These are phyloP conservation scores for Rhodamnia argentea DNA, from an alignment of 345 rosid species.

Conservation along the genomic window DNA sequence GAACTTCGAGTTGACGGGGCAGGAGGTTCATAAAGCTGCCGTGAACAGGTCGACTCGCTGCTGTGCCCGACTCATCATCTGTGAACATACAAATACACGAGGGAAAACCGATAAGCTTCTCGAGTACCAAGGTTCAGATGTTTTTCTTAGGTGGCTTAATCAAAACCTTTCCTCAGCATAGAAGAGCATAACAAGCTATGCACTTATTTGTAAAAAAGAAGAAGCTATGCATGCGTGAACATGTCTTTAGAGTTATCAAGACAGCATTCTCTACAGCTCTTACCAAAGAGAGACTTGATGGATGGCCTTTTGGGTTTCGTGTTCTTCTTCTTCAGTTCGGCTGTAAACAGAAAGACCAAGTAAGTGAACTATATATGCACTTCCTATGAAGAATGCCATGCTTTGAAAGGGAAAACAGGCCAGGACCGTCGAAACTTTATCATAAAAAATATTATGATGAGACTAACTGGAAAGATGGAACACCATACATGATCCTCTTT, in stretches of 20 bases:
- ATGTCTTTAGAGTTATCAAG: neutral
- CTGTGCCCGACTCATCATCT: constrained; percentile 68
- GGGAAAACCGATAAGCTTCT: neutral
- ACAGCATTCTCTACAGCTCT: neutral
- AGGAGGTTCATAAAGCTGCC: constrained; percentile 80
- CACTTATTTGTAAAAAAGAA: neutral
- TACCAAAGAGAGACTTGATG: constrained; percentile 94
- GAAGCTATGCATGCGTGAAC: neutral
- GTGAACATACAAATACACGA: neutral
- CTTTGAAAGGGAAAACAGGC: neutral
- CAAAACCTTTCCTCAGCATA: neutral
- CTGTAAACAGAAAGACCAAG: constrained; percentile 19
- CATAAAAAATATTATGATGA: neutral
- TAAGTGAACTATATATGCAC: neutral
- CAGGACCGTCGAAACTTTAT: neutral
- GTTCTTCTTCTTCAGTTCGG: constrained; percentile 81
- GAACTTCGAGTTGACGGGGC: constrained; percentile 56
- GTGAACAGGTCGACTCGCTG: constrained; percentile 37
- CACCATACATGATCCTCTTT: neutral
- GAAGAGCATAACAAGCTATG: neutral
- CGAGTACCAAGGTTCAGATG: neutral
- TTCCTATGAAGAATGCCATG: neutral
- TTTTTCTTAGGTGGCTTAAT: neutral
- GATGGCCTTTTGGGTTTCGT: constrained; percentile 84
- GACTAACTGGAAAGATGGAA: neutral